phyloP scores from a whole-genome alignment of 2,329 filamentous ascomycete species.

The Sphaerostilbella broomeana region DNA sequence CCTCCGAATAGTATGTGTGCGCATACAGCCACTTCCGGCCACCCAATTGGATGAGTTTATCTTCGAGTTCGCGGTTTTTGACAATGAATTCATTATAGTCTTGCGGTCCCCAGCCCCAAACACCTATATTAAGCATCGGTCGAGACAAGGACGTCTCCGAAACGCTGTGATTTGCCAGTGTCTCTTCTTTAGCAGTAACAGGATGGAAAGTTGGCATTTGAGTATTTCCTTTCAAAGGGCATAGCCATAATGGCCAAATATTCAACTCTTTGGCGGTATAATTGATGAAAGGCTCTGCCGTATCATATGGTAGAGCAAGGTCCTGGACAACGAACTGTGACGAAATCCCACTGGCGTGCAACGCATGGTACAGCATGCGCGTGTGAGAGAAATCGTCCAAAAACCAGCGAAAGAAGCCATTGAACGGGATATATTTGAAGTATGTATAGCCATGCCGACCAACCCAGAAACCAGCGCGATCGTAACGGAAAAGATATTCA shows the following conservation, averaged over 20 bases:
- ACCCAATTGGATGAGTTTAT: conserved; percentile 54
- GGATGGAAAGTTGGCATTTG: conserved; percentile 23
- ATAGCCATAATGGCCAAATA: conserved; percentile 27
- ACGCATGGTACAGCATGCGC: conserved; percentile 53
- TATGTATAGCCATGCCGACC: conserved; percentile 55
- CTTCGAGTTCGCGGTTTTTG: conserved; percentile 61
- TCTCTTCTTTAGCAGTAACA: not conserved
- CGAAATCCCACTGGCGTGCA: conserved; percentile 51
- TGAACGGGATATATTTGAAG: conserved; percentile 44
- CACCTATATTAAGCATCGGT: conserved; percentile 50
- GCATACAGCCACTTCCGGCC: conserved; percentile 81
- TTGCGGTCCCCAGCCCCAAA: conserved; percentile 66
- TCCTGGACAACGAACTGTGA: conserved; percentile 57
- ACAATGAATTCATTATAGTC: conserved; percentile 46
- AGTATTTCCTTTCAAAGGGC: conserved; percentile 16
- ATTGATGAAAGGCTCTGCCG: conserved; percentile 28
- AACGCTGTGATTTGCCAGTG: too few species aligned
- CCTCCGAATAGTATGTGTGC: conserved; percentile 65
- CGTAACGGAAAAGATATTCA: conserved; percentile 55
- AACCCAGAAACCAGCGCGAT: conserved; percentile 60
- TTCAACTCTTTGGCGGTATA: conserved; percentile 22
- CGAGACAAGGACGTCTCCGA: conserved; percentile 1
- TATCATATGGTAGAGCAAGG: conserved; percentile 49
- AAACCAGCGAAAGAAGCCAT: conserved; percentile 48
- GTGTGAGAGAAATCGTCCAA: conserved; percentile 57